phyloP scores from a whole-genome alignment of 2,329 filamentous ascomycete species.

The Tolypocladium capitatum region DNA sequence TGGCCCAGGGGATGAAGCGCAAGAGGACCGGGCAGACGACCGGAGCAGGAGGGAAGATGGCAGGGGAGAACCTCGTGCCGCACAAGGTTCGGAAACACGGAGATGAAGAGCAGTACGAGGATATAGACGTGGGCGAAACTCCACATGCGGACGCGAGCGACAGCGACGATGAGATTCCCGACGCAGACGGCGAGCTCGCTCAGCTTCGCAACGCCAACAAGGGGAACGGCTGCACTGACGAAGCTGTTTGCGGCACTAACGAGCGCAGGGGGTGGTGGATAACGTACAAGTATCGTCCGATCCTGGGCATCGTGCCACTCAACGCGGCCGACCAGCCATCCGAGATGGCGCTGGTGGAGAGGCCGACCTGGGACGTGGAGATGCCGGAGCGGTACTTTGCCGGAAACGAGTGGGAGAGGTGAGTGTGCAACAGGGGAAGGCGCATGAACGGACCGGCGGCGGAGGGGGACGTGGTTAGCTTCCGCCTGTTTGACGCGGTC shows the following conservation, averaged over 20 bases:
- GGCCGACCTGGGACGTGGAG: slow-evolving; percentile 72
- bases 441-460: background rate
- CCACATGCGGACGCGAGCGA: slow-evolving; percentile 20
- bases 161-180: slow-evolving; percentile 25
- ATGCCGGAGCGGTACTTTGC: slow-evolving; percentile 58
- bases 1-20: slow-evolving; percentile 32
- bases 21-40: slow-evolving; percentile 35
- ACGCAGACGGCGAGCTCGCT: slow-evolving; percentile 19
- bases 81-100: slow-evolving; percentile 27
- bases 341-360: slow-evolving; percentile 81
- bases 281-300: slow-evolving; percentile 89
- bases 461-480: background rate
- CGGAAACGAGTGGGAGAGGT: slow-evolving; percentile 38
- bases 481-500: too few relatives aligned
- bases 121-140: slow-evolving; percentile 24
- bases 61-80: slow-evolving; percentile 29
- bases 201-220: slow-evolving; percentile 18
- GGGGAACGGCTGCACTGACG: slow-evolving; percentile 4
- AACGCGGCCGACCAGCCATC: slow-evolving; percentile 28
- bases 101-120: slow-evolving; percentile 26
- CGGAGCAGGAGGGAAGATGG: slow-evolving; percentile 42
- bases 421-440: slow-evolving; percentile 2
- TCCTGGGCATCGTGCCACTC: slow-evolving; percentile 56
- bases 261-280: slow-evolving; percentile 48
- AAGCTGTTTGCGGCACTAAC: slow-evolving; percentile 10